Evolutionary conservation across 176 grass and related monocot species (phyloP), one percentile per base, ranked within the genome.

Genomic region (Miscanthus lutarioriparius): DNA sequence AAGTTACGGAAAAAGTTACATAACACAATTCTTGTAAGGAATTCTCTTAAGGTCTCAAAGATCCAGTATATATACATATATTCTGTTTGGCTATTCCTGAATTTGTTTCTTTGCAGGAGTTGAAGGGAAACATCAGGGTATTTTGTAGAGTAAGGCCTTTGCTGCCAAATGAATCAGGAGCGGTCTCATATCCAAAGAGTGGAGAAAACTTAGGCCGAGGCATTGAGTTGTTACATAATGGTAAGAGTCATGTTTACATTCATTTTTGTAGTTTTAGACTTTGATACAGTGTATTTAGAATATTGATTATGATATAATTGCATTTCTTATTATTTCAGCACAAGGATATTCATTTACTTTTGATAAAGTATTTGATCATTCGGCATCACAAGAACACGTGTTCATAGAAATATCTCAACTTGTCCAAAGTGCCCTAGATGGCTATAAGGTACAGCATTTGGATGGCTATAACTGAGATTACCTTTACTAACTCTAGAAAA

Each of bases 321-420:
- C 10, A 39, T 75, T 25, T 59, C 20, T 70, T n/a, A 36, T 28
- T 75, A 7, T 76, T 69, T 66, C 81, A 99, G 93, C 87, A 63
- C 93, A 96, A 80, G 85, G 70, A 9, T 95, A 99, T 82, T 89
- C 93, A 5, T 99, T 99, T 77, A 89, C 93, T 38, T 96, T 99
- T 85, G 96, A 99, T 28, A 93, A 93, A 90, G 93, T 99, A 25
- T 96, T 99, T 70, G 88, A 88, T 38, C 86, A 82, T 1, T 91
- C 73, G n/a, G 86, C 96, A 45, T 99, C 91, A 22, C 96, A 99
- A 89, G 80, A 99, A 77, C 90, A 91, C 1, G 93, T 96, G 22
- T 99, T 96, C 59, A 78, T 90, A 68, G 96, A 99, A 91, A 99
- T 99, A 71, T 99, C 96, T 30, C 93, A 99, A 51, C 77, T 99